Evolutionary conservation across 208 protist genomes (phyloP).

Genomic region (Trypanosoma mega): DNA sequence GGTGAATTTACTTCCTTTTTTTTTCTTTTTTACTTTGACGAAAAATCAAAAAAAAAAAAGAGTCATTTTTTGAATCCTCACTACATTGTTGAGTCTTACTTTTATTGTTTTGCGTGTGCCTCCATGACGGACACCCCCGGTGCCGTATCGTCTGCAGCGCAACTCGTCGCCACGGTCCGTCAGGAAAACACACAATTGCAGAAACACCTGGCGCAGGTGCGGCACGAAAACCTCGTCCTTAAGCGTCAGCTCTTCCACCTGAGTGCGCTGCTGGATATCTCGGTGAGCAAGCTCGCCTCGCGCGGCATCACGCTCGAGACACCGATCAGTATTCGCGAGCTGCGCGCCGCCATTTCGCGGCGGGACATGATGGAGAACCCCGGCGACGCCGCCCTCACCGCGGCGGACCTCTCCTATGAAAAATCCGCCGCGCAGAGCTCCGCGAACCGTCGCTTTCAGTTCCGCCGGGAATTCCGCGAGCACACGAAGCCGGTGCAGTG

Average conservation of each 20-base stretch:
- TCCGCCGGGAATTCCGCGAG: slow-evolving; percentile 61
- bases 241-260: slow-evolving; percentile 79
- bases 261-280: slow-evolving; percentile 77
- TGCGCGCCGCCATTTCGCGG: slow-evolving; percentile 55
- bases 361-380: slow-evolving; percentile 31
- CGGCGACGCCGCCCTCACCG: slow-evolving; percentile 19
- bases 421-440: slow-evolving; percentile 18
- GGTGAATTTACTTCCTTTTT: background rate
- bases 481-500: slow-evolving; percentile 83
- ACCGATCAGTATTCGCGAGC: slow-evolving; percentile 69
- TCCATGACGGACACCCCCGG: slow-evolving; percentile 23
- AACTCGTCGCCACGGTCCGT: slow-evolving; percentile 46
- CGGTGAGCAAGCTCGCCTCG: slow-evolving; percentile 77
- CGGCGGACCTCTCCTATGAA: slow-evolving; percentile 18
- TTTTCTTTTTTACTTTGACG: background rate
- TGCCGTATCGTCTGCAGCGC: slow-evolving; percentile 17
- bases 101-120: slow-evolving; percentile 3
- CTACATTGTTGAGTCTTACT: background rate
- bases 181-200: slow-evolving; percentile 77
- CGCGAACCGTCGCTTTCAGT: slow-evolving; percentile 53
- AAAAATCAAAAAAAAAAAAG: background rate
- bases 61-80: no score
- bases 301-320: slow-evolving; percentile 75
- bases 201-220: slow-evolving; percentile 61
- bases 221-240: slow-evolving; percentile 78